Evolutionary conservation across 345 rosid species (phyloP).

Genomic region (Streptanthus diversifolius): DNA sequence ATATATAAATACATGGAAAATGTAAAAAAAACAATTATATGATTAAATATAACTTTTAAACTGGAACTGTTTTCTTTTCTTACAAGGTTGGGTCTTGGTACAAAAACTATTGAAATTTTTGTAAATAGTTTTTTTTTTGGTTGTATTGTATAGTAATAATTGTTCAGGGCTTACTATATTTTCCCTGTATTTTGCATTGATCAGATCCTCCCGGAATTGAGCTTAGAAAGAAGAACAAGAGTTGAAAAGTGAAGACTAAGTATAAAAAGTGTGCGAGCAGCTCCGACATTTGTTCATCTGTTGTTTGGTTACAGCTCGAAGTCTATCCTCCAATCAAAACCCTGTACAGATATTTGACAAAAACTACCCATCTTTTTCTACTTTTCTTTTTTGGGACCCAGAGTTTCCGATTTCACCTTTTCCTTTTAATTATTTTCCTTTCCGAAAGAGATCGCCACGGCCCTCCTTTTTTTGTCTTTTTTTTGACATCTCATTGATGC

Average conservation of each 20-base stretch:
- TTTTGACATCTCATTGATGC: background rate
- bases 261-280: constrained; percentile 26
- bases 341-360: constrained; percentile 14
- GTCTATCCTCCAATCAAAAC: background rate
- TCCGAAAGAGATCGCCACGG: background rate
- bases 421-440: background rate
- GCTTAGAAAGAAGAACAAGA: background rate
- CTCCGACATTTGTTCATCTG: constrained; percentile 28
- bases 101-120: background rate
- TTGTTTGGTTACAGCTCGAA: constrained; percentile 17
- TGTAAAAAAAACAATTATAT: background rate
- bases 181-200: background rate
- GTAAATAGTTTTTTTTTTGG: background rate
- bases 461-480: background rate
- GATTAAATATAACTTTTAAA: background rate
- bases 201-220: background rate
- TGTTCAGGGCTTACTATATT: background rate
- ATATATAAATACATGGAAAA: background rate
- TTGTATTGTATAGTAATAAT: background rate
- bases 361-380: constrained; percentile 18
- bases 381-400: constrained; percentile 21
- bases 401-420: background rate
- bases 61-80: background rate
- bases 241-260: constrained; percentile 13
- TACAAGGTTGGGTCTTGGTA: no score